These are phyloP conservation scores for Ajuga chamaepitys DNA, from an alignment of 257 asterid species.

Conservation along the genomic window DNA sequence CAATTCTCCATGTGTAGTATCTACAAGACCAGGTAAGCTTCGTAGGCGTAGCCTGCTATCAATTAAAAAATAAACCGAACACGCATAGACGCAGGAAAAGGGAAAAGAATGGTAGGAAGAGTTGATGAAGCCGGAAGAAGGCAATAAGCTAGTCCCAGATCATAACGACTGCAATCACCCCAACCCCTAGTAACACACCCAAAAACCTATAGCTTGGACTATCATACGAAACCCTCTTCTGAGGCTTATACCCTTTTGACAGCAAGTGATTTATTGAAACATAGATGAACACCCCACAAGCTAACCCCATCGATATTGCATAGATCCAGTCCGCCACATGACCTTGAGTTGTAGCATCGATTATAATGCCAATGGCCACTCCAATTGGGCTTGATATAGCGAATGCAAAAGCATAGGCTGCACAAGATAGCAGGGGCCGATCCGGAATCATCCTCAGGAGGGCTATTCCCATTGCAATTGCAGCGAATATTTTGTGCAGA, in stretches of 20 bases:
- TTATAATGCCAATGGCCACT: conserved; percentile 70
- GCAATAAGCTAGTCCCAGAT: conserved; percentile 63
- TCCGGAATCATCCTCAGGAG: conserved; percentile 85
- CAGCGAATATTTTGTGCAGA: conserved; percentile 86
- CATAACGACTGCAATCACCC: conserved; percentile 85
- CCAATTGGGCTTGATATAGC: conserved; percentile 87
- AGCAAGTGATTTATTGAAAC: conserved; percentile 80
- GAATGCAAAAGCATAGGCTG: conserved; percentile 68
- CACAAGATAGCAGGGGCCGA: conserved; percentile 72
- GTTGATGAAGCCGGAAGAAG: not conserved
- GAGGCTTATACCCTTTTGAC: conserved; percentile 59
- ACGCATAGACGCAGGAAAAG: no score
- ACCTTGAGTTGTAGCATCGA: conserved; percentile 78
- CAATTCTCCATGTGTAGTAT: no score
- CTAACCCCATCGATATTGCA: conserved; percentile 85
- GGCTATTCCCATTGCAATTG: conserved; percentile 93
- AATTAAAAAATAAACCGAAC: no score
- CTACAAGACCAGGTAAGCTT: no score
- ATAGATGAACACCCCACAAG: conserved; percentile 80
- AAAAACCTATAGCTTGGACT: conserved; percentile 47
- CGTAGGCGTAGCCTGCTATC: no score
- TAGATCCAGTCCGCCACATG: conserved; percentile 73
- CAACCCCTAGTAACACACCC: conserved; percentile 68
- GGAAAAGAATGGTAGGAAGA: not conserved
- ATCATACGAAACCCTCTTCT: conserved; percentile 30